Percentiles rank a stretch among this genome's conserved stretches.
These are phyloP conservation scores for Brasenia schreberi DNA, from an alignment of 164 flowering plant species.

Conservation along the genomic window DNA sequence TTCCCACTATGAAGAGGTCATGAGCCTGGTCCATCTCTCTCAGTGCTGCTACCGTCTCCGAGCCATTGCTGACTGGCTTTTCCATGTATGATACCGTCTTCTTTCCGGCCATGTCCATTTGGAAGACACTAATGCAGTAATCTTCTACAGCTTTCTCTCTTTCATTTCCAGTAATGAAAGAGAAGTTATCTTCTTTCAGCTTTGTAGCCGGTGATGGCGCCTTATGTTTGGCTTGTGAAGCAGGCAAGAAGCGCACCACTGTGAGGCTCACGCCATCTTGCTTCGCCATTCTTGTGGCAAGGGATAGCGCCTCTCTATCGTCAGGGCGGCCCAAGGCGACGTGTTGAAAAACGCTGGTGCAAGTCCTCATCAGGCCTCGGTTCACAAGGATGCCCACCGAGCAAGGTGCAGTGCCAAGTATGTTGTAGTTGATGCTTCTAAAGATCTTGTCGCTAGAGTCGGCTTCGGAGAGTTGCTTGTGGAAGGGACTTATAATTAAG, in stretches of 20 bases:
- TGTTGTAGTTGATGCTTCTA: conserved; percentile 11
- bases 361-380: conserved; percentile 4
- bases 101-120: neutral
- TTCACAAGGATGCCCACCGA: conserved; percentile 30
- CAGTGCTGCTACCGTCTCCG: neutral
- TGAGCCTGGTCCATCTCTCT: neutral
- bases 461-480: conserved; percentile 7
- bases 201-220: neutral
- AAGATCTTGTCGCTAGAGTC: conserved; percentile 1
- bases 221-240: neutral
- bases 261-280: conserved; percentile 1
- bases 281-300: conserved; percentile 10
- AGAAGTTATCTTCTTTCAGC: neutral
- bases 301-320: conserved; percentile 24
- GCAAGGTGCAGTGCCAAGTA: conserved; percentile 28
- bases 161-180: neutral
- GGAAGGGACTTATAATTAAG: conserved; percentile 26
- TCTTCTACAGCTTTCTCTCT: neutral
- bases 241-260: conserved; percentile 4
- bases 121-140: neutral
- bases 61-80: neutral
- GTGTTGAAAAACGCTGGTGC: neutral
- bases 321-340: conserved; percentile 24
- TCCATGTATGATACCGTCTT: neutral
- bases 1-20: neutral